phyloP scores from a whole-genome alignment of 164 flowering plant genomes.

The Protea cynaroides region DNA sequence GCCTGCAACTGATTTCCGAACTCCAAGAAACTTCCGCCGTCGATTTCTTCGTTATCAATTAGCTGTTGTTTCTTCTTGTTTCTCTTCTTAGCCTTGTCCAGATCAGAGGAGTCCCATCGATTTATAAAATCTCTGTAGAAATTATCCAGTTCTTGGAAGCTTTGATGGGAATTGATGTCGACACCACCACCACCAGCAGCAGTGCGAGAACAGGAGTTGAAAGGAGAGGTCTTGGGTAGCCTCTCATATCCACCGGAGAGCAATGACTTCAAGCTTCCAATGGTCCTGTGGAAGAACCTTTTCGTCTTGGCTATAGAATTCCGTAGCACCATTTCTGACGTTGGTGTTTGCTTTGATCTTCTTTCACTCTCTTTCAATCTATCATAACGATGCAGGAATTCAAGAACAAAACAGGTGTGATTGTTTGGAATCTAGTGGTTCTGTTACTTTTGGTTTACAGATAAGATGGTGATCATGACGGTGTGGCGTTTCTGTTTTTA shows the following conservation, averaged over 20 bases:
- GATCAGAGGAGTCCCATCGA: constrained; percentile 20
- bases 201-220: constrained; percentile 33
- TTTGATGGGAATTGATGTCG: constrained; percentile 15
- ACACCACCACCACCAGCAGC: constrained; percentile 15
- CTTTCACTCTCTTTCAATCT: neutral
- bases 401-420: neutral
- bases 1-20: constrained; percentile 5
- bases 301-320: constrained; percentile 46
- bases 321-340: constrained; percentile 40
- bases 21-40: constrained; percentile 19
- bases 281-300: constrained; percentile 43
- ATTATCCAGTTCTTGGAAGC: constrained; percentile 25
- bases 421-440: neutral
- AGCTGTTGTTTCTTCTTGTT: constrained; percentile 14
- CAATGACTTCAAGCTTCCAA: constrained; percentile 39
- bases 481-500: neutral
- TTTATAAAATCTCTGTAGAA: constrained; percentile 26
- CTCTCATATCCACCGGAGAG: constrained; percentile 39
- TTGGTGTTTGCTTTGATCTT: neutral
- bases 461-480: neutral
- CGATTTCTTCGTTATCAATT: constrained; percentile 12
- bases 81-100: constrained; percentile 12
- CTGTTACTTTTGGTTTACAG: constrained; percentile 1
- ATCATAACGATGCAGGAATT: too few relatives aligned
- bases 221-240: constrained; percentile 41